These are phyloP conservation scores for Clohesyomyces aquaticus DNA, from an alignment of 495 filamentous ascomycete genomes.

Conservation along the genomic window DNA sequence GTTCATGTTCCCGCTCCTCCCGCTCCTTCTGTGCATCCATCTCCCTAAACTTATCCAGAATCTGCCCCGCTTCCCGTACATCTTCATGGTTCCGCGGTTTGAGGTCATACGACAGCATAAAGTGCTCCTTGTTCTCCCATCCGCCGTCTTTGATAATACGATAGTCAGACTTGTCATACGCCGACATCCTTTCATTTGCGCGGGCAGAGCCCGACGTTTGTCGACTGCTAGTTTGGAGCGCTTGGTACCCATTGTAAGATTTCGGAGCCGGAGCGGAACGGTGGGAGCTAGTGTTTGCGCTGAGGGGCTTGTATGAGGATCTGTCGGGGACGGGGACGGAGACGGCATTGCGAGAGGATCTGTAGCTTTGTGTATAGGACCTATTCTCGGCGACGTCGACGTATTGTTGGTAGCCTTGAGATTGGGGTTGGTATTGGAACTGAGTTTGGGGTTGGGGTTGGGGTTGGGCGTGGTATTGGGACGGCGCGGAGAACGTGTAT, in stretches of 20 bases:
- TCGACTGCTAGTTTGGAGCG: no score
- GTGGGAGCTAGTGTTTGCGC: no score
- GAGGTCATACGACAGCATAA: constrained; percentile 6
- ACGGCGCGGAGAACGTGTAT: not conserved
- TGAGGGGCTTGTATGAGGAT: no score
- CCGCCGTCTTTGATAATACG: constrained; percentile 18
- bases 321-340: no score
- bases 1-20: no score
- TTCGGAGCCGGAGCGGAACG: no score
- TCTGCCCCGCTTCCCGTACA: not conserved
- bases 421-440: not conserved
- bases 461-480: no score
- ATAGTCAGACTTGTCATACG: constrained; percentile 5
- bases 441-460: not conserved
- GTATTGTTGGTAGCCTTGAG: not conserved
- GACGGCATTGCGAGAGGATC: no score
- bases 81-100: not conserved
- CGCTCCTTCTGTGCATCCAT: not conserved
- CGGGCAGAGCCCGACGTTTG: no score
- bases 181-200: not conserved
- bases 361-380: no score
- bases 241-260: no score
- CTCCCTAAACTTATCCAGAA: constrained; percentile 2
- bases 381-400: not conserved
- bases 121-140: constrained; percentile 12